phyloP scores from a whole-genome alignment of 805 yeast species.

The Nakazawaea wickerhamii region DNA sequence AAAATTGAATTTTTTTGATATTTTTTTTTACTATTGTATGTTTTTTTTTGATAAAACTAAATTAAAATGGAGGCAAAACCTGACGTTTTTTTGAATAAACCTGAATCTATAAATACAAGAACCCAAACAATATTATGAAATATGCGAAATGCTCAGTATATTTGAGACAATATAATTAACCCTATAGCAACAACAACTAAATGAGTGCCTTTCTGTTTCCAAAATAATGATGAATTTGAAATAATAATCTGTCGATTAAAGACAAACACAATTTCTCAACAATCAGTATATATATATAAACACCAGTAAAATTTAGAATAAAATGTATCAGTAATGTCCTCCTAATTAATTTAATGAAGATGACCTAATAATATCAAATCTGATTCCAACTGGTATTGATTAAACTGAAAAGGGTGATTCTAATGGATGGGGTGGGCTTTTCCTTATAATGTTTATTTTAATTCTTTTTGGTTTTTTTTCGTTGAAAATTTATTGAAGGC shows the following conservation, averaged over 20 bases:
- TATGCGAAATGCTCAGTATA: neutral
- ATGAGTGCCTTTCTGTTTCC: slow-evolving; percentile 17
- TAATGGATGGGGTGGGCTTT: slow-evolving; percentile 4
- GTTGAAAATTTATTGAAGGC: slow-evolving; percentile 5
- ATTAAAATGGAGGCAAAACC: neutral
- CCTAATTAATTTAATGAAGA: neutral
- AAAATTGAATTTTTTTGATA: slow-evolving; percentile 1
- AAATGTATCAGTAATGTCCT: slow-evolving; percentile 1
- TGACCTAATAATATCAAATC: neutral
- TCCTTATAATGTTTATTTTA: neutral
- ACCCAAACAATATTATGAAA: slow-evolving; percentile 7
- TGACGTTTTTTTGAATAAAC: neutral
- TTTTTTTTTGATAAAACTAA: neutral
- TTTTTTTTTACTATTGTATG: neutral
- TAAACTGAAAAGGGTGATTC: slow-evolving; percentile 12
- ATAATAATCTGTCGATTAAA: neutral
- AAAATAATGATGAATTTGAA: neutral
- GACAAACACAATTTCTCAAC: slow-evolving; percentile 1
- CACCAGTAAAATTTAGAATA: slow-evolving; percentile 2
- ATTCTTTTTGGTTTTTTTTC: slow-evolving; percentile 1
- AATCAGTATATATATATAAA: neutral
- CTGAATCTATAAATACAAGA: slow-evolving; percentile 7
- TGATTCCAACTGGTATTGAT: slow-evolving; percentile 4
- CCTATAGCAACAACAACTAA: slow-evolving; percentile 19
- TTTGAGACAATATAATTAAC: slow-evolving; percentile 1